Conservation (phyloP, 164 flowering plant species). For the Saururus chinensis region DNA sequence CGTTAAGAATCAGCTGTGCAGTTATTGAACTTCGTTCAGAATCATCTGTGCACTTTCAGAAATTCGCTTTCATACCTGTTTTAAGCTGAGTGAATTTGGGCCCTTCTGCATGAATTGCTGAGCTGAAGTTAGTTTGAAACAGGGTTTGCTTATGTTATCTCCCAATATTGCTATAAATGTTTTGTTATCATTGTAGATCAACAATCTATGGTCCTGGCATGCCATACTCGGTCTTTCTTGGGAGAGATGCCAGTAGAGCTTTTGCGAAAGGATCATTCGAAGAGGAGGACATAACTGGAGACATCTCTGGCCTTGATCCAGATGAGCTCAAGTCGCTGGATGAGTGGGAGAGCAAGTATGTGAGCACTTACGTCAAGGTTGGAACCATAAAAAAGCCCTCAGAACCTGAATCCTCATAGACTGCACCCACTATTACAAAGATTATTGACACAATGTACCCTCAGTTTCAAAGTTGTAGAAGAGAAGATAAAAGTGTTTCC, state of each 20-base stretch:
- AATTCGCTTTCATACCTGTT: no score
- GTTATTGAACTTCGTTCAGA: no score
- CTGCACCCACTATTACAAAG: constrained; percentile 7
- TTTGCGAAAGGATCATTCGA: constrained; percentile 98
- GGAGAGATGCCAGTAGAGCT: constrained; percentile 95
- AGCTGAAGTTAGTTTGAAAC: no score
- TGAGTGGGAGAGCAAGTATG: constrained; percentile 97
- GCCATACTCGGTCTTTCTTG: constrained; percentile 89
- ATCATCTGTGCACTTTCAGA: no score
- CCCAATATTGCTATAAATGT: no score
- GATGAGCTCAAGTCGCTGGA: constrained; percentile 87
- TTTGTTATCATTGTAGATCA: no score
- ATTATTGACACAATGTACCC: constrained; percentile 15
- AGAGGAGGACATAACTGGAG: constrained; percentile 78
- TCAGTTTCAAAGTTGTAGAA: constrained; percentile 19
- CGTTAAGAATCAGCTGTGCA: no score
- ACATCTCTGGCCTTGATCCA: constrained; percentile 79
- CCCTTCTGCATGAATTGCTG: no score
- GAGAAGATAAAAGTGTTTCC: no score
- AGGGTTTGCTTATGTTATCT: no score
- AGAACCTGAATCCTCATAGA: constrained; percentile 25
- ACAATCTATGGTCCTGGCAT: constrained; percentile 98
- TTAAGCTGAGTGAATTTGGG: no score
- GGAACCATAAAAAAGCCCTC: constrained; percentile 48
- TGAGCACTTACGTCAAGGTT: constrained; percentile 89